These are phyloP conservation scores for Termitomyces titanicus DNA, from an alignment of 768 basidiomycete genomes.

Conservation along the genomic window DNA sequence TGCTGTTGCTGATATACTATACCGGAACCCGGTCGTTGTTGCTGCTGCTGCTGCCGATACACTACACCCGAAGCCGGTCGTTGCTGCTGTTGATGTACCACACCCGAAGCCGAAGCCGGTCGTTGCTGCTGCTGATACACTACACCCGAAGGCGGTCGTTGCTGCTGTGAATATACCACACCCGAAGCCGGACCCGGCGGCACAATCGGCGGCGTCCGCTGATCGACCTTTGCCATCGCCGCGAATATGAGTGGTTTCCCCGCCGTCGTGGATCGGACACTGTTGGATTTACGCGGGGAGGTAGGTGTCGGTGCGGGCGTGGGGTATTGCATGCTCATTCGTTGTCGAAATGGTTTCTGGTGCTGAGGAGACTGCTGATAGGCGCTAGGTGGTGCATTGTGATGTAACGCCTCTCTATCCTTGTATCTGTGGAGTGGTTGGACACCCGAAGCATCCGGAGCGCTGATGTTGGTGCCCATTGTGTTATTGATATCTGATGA, in stretches of 20 bases:
- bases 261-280: conserved; percentile 16
- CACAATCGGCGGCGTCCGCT: conserved; percentile 13
- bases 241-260: conserved; percentile 64
- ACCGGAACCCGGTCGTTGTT: too few relatives aligned
- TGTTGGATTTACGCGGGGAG: conserved; percentile 20
- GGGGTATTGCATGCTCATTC: conserved; percentile 5
- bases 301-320: conserved; percentile 8
- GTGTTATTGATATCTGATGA: not conserved
- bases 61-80: too few relatives aligned
- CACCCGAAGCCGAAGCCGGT: too few relatives aligned
- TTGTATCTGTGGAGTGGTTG: not conserved
- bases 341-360: not conserved
- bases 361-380: not conserved
- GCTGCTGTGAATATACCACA: too few relatives aligned
- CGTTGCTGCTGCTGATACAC: too few relatives aligned
- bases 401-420: too few relatives aligned
- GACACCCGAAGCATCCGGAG: conserved; percentile 1
- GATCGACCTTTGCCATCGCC: conserved; percentile 40
- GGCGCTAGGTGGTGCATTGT: not conserved
- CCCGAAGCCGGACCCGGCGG: too few relatives aligned
- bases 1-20: too few relatives aligned
- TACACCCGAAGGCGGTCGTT: too few relatives aligned
- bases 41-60: too few relatives aligned
- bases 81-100: too few relatives aligned
- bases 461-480: conserved; percentile 10